phyloP scores from a whole-genome alignment of 352 stramenopile genomes.

The Phytophthora crassamura region DNA sequence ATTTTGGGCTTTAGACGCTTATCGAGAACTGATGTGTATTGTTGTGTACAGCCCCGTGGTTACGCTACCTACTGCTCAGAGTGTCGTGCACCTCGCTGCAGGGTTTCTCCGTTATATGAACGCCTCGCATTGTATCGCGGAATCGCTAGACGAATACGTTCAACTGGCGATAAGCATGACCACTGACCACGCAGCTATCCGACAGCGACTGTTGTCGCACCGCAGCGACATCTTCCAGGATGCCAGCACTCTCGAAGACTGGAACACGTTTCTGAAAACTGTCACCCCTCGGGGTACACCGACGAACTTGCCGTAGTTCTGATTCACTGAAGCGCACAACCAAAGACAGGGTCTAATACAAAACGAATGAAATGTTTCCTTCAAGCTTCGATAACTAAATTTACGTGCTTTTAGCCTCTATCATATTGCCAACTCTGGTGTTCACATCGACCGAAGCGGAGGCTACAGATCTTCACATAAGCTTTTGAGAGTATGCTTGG shows the following conservation, averaged over 20 bases:
- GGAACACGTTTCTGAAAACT: conserved; percentile 42
- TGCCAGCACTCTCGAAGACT: conserved; percentile 38
- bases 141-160: conserved; percentile 50
- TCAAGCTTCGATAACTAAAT: too few relatives aligned
- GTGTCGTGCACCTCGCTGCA: conserved; percentile 60
- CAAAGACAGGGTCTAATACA: too few relatives aligned
- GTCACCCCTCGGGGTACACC: conserved; percentile 9
- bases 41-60: conserved; percentile 53
- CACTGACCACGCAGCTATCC: conserved; percentile 28
- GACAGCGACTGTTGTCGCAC: conserved; percentile 21
- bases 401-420: too few relatives aligned
- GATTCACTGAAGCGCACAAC: too few relatives aligned
- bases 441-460: too few relatives aligned
- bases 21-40: not conserved
- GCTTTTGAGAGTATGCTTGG: too few relatives aligned
- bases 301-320: not conserved
- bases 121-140: conserved; percentile 49
- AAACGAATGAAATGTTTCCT: too few relatives aligned
- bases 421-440: too few relatives aligned
- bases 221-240: conserved; percentile 40
- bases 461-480: too few relatives aligned
- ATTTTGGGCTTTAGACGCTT: not conserved
- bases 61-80: conserved; percentile 59
- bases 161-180: conserved; percentile 44
- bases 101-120: conserved; percentile 70